Evolutionary conservation across 1,139 yeast species (phyloP).

Genomic region (Sugiyamaella neomexicana): DNA sequence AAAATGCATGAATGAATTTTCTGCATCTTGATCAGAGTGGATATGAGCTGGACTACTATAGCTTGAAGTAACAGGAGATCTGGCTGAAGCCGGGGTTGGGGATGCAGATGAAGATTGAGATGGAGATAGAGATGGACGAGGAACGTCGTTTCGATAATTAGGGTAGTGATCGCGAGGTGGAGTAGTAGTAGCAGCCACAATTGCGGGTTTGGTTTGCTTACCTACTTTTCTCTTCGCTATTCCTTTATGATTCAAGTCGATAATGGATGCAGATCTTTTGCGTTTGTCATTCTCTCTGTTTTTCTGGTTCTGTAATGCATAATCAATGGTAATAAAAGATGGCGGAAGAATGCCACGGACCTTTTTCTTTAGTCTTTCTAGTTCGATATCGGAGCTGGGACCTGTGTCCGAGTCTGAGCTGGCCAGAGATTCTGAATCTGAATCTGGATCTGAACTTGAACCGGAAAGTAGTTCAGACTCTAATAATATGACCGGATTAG

Average conservation of each 20-base stretch:
- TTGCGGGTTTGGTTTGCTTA: background rate
- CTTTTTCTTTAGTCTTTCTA: constrained; percentile 18
- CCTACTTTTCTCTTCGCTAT: constrained; percentile 23
- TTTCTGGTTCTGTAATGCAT: constrained; percentile 16
- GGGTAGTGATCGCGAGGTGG: background rate
- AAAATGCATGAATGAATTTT: background rate
- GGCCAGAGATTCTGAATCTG: background rate
- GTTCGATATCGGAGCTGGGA: background rate
- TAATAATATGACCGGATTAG: background rate
- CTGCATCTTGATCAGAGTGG: background rate
- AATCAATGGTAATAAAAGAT: constrained; percentile 26
- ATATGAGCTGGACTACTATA: background rate
- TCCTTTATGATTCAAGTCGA: constrained; percentile 19
- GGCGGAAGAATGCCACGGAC: constrained; percentile 27
- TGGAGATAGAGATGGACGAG: background rate
- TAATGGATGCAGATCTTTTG: background rate
- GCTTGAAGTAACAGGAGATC: background rate
- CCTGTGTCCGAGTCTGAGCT: constrained; percentile 1
- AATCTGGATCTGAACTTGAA: constrained; percentile 3
- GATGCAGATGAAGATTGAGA: background rate
- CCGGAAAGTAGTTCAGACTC: constrained; percentile 11
- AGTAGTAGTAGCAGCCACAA: background rate
- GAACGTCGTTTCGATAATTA: background rate
- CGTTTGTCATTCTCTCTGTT: constrained; percentile 5
- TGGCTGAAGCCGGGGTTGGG: background rate